These are phyloP conservation scores for Penicillium sp. DNA, from an alignment of 2,329 filamentous ascomycete species.

Conservation along the genomic window DNA sequence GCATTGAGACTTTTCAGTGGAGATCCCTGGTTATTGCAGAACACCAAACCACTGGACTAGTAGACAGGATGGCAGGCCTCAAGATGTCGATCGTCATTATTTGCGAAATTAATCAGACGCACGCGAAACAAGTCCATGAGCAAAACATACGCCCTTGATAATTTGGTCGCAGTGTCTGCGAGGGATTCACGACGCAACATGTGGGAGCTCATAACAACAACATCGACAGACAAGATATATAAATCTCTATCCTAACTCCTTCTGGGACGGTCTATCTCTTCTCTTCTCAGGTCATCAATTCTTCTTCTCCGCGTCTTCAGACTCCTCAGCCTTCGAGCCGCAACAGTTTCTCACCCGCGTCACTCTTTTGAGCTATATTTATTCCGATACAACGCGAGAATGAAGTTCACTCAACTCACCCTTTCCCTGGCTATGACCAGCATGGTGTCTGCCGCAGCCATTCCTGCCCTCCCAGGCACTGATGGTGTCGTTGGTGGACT, in stretches of 20 bases:
- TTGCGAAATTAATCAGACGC: slow-evolving; percentile 1
- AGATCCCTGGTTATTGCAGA: slow-evolving; percentile 18
- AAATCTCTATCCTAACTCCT: slow-evolving; percentile 23
- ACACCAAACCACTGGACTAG: slow-evolving; percentile 7
- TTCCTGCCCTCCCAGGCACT: slow-evolving; percentile 26
- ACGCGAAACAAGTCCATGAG: slow-evolving; percentile 8
- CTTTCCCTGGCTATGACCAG: slow-evolving; percentile 38
- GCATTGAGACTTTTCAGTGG: slow-evolving; percentile 12
- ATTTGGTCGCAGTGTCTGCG: slow-evolving; percentile 17
- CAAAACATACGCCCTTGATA: slow-evolving; percentile 18
- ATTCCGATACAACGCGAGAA: slow-evolving; percentile 26
- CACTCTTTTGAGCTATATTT: slow-evolving; percentile 28
- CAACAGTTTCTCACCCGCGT: slow-evolving; percentile 17
- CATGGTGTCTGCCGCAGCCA: slow-evolving; percentile 34
- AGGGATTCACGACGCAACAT: slow-evolving; percentile 20
- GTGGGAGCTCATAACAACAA: slow-evolving; percentile 20
- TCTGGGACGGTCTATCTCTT: background rate
- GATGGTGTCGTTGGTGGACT: slow-evolving; percentile 10
- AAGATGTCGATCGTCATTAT: slow-evolving; percentile 17
- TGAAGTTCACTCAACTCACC: slow-evolving; percentile 44
- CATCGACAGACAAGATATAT: slow-evolving; percentile 22
- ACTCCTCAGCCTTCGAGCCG: slow-evolving; percentile 1
- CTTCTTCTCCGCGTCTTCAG: slow-evolving; percentile 29
- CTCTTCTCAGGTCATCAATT: slow-evolving; percentile 26
- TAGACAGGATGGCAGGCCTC: slow-evolving; percentile 5